Percentiles rank a stretch among this genome's conserved stretches.
Conservation (phyloP, 768 basidiomycete genomes). For the Auriculariales sp. region DNA sequence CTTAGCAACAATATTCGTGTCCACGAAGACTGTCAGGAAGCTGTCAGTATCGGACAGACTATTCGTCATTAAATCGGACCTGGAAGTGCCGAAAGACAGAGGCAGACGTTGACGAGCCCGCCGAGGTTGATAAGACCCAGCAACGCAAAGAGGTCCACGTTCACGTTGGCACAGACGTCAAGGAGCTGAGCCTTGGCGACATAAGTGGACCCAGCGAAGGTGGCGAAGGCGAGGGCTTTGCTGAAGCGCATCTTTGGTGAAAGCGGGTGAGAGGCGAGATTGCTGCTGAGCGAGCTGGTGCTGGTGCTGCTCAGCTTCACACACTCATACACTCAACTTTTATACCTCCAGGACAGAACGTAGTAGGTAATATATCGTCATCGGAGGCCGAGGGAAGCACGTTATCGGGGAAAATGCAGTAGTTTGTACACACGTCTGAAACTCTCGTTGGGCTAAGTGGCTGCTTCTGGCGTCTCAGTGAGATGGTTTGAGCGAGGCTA, state of each 20-base stretch:
- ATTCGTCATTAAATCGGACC: neutral
- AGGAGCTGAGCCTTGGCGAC: neutral
- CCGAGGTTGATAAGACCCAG: constrained; percentile 13
- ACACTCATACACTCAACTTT: neutral
- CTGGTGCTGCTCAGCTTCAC: neutral
- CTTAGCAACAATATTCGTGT: constrained; percentile 17
- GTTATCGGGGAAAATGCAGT: too few relatives aligned
- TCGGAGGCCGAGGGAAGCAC: too few relatives aligned
- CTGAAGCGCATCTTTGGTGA: neutral
- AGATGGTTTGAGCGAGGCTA: too few relatives aligned
- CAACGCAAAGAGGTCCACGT: constrained; percentile 17
- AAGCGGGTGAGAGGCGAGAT: neutral
- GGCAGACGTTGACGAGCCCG: constrained; percentile 27
- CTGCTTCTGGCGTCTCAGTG: too few relatives aligned
- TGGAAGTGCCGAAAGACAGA: constrained; percentile 23
- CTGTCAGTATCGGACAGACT: neutral
- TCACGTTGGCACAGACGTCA: constrained; percentile 28
- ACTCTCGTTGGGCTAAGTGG: too few relatives aligned
- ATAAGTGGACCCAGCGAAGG: neutral
- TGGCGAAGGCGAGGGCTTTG: neutral
- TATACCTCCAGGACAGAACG: too few relatives aligned
- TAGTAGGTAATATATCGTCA: too few relatives aligned
- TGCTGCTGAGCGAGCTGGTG: neutral
- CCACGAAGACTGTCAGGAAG: constrained; percentile 19
- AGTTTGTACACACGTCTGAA: too few relatives aligned